Evolutionary conservation across 129 eudicot species (phyloP).

Genomic region (Artemisia argyi): DNA sequence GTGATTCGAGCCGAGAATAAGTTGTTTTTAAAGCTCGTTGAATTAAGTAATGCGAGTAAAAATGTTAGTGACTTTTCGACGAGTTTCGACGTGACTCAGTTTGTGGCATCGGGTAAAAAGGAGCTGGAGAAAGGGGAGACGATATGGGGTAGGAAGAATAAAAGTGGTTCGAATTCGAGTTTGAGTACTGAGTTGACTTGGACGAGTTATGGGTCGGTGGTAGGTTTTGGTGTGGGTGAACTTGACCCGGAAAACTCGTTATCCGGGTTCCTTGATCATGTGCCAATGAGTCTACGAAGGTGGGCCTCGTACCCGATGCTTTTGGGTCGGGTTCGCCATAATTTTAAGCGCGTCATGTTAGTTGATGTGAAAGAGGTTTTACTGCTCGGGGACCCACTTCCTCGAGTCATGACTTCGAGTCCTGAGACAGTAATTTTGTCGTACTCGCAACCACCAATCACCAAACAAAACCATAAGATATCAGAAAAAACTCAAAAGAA

Average conservation of each 20-base stretch:
- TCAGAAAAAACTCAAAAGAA: conserved; percentile 20
- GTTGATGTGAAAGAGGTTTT: conserved; percentile 61
- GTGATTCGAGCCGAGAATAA: conserved; percentile 49
- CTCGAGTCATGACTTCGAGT: conserved; percentile 46
- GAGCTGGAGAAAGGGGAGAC: conserved; percentile 50
- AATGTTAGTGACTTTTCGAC: conserved; percentile 9
- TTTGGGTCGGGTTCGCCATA: conserved; percentile 70
- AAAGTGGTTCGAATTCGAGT: conserved; percentile 24
- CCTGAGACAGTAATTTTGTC: conserved; percentile 67
- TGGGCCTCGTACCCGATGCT: conserved; percentile 93
- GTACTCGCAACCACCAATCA: neutral
- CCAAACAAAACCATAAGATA: conserved; percentile 46
- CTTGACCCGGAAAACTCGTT: conserved; percentile 84
- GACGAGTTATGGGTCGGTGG: conserved; percentile 72
- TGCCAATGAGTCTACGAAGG: conserved; percentile 64
- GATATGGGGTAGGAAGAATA: conserved; percentile 65
- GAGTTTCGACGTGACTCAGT: conserved; percentile 51
- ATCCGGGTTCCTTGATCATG: conserved; percentile 78
- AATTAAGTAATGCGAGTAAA: conserved; percentile 13
- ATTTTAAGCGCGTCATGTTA: conserved; percentile 65
- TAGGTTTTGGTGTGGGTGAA: conserved; percentile 74
- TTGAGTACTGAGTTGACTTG: conserved; percentile 52
- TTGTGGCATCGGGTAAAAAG: conserved; percentile 38
- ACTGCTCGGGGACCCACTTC: conserved; percentile 68
- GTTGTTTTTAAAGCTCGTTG: conserved; percentile 40